Base-by-base conservation (phyloP, 495 filamentous ascomycete genomes). In the Hyaloscypha variabilis region DNA sequence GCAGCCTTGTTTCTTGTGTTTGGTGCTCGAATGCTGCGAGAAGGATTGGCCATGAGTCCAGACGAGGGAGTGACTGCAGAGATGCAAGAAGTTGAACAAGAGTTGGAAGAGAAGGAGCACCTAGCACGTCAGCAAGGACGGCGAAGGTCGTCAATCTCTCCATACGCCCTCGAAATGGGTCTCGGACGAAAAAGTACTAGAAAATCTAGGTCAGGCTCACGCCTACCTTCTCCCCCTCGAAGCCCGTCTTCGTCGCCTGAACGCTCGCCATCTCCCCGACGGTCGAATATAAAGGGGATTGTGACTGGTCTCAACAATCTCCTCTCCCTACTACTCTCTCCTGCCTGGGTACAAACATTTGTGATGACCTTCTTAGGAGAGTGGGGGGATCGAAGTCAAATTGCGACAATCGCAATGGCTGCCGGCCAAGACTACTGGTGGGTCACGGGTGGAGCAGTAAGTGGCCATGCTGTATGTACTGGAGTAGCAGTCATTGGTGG, bases 391-490 rank as follows among this genome's bases (percentile, higher is more conserved):
- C 88, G 95, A 65, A 96, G 91, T 73, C 95, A 99, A 76, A 99
- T 99, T 72, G 96, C 95, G 19, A 99, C 95, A 6, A 97, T 99
- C 72, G 95, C 95, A 46, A 99, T 99, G 95, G 96, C 95, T 54
- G 95, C 95, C 11, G 95, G 95, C 3, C 91, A 96, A 78, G 96
- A 98, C 74, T 98, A 98, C 73, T 98, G 94, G 95, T 97, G 93
- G 92, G 95, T 99, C 19, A 97, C 93, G 4, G 80, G 93, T 61
- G 95, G 95, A 60, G 94, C 95, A 8, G 86, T 97, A 52, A 81
- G 86, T 6, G 95, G 96, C 46, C 95, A 99, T 76, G 88, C 86
- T 29, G 83, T 92, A 57, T 99, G 95, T 78, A 99, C 95, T 8
- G 89, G 90, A 29, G 89, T 90, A 51, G 95, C 95, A n/a, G 95